These are phyloP conservation scores for Zygosaccharomyces siamensis DNA, from an alignment of 805 yeast genomes.

Conservation along the genomic window DNA sequence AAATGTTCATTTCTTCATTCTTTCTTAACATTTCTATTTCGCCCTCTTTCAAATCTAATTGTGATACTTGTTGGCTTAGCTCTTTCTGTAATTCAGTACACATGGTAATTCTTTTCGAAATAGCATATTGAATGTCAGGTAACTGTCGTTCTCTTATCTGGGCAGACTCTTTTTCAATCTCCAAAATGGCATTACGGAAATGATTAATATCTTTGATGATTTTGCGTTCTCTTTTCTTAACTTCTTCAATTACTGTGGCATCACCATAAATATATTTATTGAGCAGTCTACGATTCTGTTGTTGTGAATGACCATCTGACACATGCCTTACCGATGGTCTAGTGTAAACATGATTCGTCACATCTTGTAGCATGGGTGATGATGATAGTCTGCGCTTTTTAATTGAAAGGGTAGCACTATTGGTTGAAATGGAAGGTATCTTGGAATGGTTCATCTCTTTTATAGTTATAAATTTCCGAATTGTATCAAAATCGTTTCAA, in stretches of 20 bases:
- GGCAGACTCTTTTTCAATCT: conserved; percentile 25
- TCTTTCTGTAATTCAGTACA: conserved; percentile 24
- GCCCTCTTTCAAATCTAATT: conserved; percentile 18
- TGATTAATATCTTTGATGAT: conserved; percentile 28
- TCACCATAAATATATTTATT: conserved; percentile 31
- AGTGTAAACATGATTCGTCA: conserved; percentile 17
- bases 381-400: conserved; percentile 14
- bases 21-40: conserved; percentile 16
- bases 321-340: conserved; percentile 6
- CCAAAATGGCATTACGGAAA: conserved; percentile 26
- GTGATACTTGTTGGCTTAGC: conserved; percentile 15
- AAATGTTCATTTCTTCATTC: conserved; percentile 20
- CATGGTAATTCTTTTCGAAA: conserved; percentile 21
- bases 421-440: conserved; percentile 18
- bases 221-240: conserved; percentile 32
- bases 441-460: conserved; percentile 14
- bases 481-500: background rate
- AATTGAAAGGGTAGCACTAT: conserved; percentile 1
- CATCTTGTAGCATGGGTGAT: conserved; percentile 18
- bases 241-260: conserved; percentile 30
- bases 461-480: background rate
- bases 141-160: conserved; percentile 18
- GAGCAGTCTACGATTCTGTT: conserved; percentile 19
- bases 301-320: conserved; percentile 9
- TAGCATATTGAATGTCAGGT: conserved; percentile 26